Conservation (phyloP, 2,329 filamentous ascomycete genomes). For the Diaporthe sp. region DNA sequence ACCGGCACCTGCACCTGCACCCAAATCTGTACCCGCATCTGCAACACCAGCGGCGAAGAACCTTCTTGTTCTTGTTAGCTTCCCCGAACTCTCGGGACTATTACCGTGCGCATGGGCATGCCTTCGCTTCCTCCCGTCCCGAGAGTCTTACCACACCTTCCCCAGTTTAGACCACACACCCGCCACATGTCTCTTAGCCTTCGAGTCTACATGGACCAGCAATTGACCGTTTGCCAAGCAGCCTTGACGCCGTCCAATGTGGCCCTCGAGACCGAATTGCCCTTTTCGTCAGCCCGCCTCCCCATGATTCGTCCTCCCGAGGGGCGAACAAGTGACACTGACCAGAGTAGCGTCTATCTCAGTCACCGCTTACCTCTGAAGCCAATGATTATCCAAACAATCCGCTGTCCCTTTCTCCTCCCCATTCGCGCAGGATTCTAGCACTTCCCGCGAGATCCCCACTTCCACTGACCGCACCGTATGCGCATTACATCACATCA, state of each 20-base stretch:
- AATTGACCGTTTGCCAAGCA: conserved; percentile 14
- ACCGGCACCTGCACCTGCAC: background rate
- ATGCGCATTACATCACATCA: conserved; percentile 9
- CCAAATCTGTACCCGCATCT: background rate
- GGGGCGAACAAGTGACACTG: background rate
- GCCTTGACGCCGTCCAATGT: conserved; percentile 7
- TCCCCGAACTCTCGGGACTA: background rate
- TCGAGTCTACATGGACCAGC: background rate
- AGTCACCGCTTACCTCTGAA: background rate
- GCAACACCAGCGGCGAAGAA: background rate
- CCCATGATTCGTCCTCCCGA: conserved; percentile 7
- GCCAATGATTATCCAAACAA: background rate
- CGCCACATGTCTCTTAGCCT: background rate
- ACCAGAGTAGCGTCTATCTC: conserved; percentile 8
- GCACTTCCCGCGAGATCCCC: conserved; percentile 14
- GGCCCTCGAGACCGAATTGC: background rate
- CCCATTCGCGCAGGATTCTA: background rate
- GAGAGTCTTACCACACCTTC: conserved; percentile 31
- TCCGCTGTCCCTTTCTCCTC: background rate
- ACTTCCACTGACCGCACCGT: conserved; percentile 1
- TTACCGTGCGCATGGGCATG: conserved; percentile 3
- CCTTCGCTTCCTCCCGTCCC: conserved; percentile 22
- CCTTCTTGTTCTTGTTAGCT: background rate
- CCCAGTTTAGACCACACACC: conserved; percentile 8
- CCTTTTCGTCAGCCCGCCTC: background rate